Base-by-base conservation (phyloP, 2,329 filamentous ascomycete species). In the Neonectria ditissima region DNA sequence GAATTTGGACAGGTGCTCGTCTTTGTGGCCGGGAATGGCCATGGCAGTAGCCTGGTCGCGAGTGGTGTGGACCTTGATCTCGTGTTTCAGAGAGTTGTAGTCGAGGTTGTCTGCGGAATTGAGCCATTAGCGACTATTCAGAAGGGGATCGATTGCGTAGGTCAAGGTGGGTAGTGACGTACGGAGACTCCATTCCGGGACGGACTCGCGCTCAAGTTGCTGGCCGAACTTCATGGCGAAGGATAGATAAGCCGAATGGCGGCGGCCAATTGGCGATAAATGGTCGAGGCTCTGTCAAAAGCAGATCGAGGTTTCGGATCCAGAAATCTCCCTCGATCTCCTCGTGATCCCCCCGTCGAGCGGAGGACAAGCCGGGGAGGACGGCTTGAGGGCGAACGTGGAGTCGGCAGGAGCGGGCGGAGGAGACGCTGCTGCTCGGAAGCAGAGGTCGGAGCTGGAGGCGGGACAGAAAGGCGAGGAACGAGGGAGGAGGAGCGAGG, bases 51-150 rank as follows among this genome's bases (percentile, higher is more conserved):
- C 90, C 72, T 91, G 88, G 77, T 90, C 88, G 47, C 86, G 87
- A 13, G 89, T 91, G 2, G 93, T 97, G 75, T 93, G 87, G 64
- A 86, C 86, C 78, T 95, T 96, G 82, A 97, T 95, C 73, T 92
- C 85, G 77, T 92, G 86, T 79, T 97, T 97, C 67, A 97, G 86
- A 52, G 92, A 91, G 77, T 95, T 93, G 83, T 97, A 97, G 78
- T 96, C 93, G 79, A 97, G 89, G 79, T 97, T 96, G 77, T 94
- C 91, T 93, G 45, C 7, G 59, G 50, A 53, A 47, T 52, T 13
- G 8, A 47, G 24, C 34, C n/a, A 54, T 72, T 44, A 43, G 61
- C 34, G 39, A 55, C 6, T 37, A 13, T 37, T n/a, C 34, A 37
- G 34, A 22, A 24, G 26, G 26, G 3, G 11, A 16, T 37, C n/a